A percentile compares a stretch with the other conserved stretches of the same genome.
Conservation (phyloP, 176 grass and related monocot genomes). For the Musa beccarii region DNA sequence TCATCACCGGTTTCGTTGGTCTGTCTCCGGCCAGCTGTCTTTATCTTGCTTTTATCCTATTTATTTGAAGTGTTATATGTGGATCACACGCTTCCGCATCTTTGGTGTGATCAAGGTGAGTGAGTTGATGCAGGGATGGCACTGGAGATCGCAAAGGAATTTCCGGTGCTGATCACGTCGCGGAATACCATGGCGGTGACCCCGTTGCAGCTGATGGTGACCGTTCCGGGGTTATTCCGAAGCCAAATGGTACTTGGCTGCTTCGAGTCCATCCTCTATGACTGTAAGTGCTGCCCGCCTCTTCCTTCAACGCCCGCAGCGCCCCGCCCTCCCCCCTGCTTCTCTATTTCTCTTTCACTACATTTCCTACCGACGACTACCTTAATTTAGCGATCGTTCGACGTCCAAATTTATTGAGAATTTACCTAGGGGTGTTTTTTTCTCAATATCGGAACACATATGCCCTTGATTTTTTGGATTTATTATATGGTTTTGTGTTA, state of each 20-base stretch:
- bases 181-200: constrained; percentile 2
- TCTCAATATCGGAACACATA: background rate
- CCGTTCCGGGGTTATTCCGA: constrained; percentile 20
- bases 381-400: no score
- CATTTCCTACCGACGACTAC: no score
- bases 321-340: background rate
- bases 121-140: background rate
- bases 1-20: no score
- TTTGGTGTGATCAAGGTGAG: background rate
- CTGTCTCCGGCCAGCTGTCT: no score
- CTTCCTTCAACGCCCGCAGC: no score
- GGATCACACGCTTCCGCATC: background rate
- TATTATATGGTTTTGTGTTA: no score
- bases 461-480: no score
- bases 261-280: background rate
- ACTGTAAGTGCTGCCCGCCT: background rate
- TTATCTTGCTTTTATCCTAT: no score
- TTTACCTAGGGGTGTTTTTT: background rate
- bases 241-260: constrained; percentile 3
- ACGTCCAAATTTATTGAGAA: no score
- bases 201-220: constrained; percentile 23
- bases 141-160: background rate
- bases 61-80: background rate
- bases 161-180: background rate
- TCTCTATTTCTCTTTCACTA: no score